Conservation (phyloP, 1,284 basidiomycete species). For the Grifola frondosa region DNA sequence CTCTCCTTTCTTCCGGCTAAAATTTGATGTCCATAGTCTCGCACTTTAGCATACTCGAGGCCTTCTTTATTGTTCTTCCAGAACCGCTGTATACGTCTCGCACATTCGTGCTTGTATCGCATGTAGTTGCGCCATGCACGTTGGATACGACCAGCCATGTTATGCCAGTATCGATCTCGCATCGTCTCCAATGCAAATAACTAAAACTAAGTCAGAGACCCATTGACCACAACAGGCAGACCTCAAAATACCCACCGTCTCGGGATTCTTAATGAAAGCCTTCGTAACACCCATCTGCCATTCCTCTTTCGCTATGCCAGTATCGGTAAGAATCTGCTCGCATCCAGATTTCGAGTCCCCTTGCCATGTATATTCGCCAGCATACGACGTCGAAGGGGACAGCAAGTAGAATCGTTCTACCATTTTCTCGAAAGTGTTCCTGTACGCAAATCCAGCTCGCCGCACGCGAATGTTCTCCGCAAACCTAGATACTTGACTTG, state of each 20-base stretch:
- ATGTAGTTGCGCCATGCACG: constrained; percentile 95
- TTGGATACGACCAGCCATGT: constrained; percentile 97
- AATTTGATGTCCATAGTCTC: constrained; percentile 94
- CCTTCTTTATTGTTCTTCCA: constrained; percentile 98
- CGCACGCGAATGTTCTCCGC: constrained; percentile 97
- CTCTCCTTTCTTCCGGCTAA: constrained; percentile 93
- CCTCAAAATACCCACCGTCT: constrained; percentile 65
- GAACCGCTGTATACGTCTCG: constrained; percentile 93
- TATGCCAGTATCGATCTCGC: constrained; percentile 99
- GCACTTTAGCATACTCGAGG: constrained; percentile 83
- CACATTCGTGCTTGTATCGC: constrained; percentile 94
- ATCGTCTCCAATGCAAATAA: constrained; percentile 98
- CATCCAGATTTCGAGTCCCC: constrained; percentile 92
- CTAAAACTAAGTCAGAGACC: constrained; percentile 37
- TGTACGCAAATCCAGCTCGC: constrained; percentile 95
- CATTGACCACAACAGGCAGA: neutral
- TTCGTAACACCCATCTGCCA: constrained; percentile 99
- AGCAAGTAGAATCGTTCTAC: constrained; percentile 97
- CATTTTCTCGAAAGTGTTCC: constrained; percentile 99
- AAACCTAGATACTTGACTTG: constrained; percentile 99
- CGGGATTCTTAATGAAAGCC: constrained; percentile 99
- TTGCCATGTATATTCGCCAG: constrained; percentile 97
- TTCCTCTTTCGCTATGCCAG: constrained; percentile 93
- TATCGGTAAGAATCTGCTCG: constrained; percentile 90
- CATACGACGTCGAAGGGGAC: constrained; percentile 94